Conservation (phyloP, 2,329 filamentous ascomycete genomes). For the Ceratocystis smalleyi region DNA sequence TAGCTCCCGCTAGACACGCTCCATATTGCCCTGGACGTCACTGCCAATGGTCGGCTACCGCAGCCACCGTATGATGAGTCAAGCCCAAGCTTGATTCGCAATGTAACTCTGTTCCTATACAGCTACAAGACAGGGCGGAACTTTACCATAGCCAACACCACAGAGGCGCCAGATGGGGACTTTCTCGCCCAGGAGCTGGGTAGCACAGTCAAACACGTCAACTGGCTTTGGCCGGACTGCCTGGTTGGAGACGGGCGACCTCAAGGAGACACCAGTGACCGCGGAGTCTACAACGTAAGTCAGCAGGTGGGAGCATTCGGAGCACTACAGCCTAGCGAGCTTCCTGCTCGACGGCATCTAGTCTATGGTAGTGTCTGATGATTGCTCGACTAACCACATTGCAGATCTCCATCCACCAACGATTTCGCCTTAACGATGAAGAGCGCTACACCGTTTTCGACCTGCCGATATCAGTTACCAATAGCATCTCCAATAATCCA, state of each 20-base stretch:
- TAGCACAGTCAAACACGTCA: slow-evolving; percentile 58
- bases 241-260: slow-evolving; percentile 45
- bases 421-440: slow-evolving; percentile 47
- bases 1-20: slow-evolving; percentile 31
- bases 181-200: slow-evolving; percentile 48
- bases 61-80: slow-evolving; percentile 32
- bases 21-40: slow-evolving; percentile 52
- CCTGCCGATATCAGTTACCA: slow-evolving; percentile 52
- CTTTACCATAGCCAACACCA: slow-evolving; percentile 53
- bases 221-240: slow-evolving; percentile 57
- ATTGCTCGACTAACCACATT: neutral
- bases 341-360: neutral
- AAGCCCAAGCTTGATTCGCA: slow-evolving; percentile 42
- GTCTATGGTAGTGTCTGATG: neutral
- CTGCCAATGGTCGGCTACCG: slow-evolving; percentile 47
- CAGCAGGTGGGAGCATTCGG: neutral
- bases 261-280: slow-evolving; percentile 30
- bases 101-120: slow-evolving; percentile 52
- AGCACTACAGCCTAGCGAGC: neutral
- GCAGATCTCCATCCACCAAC: slow-evolving; percentile 55
- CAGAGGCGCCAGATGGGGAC: slow-evolving; percentile 39
- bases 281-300: slow-evolving; percentile 47
- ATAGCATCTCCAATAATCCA: slow-evolving; percentile 35
- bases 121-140: slow-evolving; percentile 48
- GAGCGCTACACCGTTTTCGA: slow-evolving; percentile 57